Conservation (phyloP, 2,329 filamentous ascomycete genomes). For the Penicillium thymicola region DNA sequence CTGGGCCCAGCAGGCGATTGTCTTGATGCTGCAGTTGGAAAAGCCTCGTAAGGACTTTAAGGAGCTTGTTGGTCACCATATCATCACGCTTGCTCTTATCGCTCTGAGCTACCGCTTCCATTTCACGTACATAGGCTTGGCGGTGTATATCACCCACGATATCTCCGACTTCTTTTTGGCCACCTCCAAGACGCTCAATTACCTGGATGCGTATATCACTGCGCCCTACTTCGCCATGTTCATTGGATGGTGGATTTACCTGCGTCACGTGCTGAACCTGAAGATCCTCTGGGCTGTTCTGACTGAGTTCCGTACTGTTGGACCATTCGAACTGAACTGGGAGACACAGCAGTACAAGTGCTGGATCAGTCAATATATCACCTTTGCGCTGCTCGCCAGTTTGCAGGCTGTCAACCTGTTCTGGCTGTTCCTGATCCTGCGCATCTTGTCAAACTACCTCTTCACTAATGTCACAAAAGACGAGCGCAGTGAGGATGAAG, state of each 20-base stretch:
- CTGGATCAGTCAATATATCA: constrained; percentile 48
- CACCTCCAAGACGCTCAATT: constrained; percentile 88
- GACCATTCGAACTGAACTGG: constrained; percentile 49
- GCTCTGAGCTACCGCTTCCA: constrained; percentile 89
- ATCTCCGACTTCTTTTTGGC: constrained; percentile 95
- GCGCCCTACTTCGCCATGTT: constrained; percentile 81
- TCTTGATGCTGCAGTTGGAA: constrained; percentile 80
- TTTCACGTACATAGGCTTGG: constrained; percentile 91
- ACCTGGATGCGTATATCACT: constrained; percentile 75
- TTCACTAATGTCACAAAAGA: constrained; percentile 40
- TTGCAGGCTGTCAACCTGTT: constrained; percentile 48
- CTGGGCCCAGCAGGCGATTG: constrained; percentile 92
- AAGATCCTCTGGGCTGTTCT: constrained; percentile 47
- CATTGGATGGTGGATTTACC: constrained; percentile 80
- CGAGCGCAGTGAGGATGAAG: constrained; percentile 47
- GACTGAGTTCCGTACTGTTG: constrained; percentile 48
- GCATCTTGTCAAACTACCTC: constrained; percentile 44
- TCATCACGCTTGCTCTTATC: constrained; percentile 82
- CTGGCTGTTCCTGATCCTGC: constrained; percentile 47
- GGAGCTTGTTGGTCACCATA: constrained; percentile 86
- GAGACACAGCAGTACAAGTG: constrained; percentile 50
- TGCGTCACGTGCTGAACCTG: constrained; percentile 68
- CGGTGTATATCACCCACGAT: constrained; percentile 92
- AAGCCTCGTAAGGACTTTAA: constrained; percentile 94
- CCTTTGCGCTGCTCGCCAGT: constrained; percentile 43